These are phyloP conservation scores for Chamaecrista fasciculata DNA, from an alignment of 306 rosid genomes.

Conservation along the genomic window DNA sequence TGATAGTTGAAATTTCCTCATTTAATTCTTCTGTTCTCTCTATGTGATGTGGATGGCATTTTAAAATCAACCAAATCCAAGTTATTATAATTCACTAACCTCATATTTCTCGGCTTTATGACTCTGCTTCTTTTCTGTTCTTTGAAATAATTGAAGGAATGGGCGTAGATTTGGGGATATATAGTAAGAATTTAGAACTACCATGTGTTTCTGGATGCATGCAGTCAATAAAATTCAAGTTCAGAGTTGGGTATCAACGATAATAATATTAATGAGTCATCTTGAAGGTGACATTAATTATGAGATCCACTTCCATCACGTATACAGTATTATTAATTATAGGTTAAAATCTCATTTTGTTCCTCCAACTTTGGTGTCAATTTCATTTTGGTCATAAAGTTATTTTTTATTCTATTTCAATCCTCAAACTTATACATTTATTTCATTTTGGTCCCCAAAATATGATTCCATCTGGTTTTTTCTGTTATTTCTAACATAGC, in stretches of 20 bases:
- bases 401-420: no score
- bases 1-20: constrained; percentile 30
- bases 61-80: background rate
- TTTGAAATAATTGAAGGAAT: constrained; percentile 20
- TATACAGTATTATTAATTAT: background rate
- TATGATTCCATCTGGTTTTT: no score
- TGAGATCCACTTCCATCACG: background rate
- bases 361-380: no score
- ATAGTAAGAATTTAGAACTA: background rate
- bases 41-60: background rate
- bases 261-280: no score
- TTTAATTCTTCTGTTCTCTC: background rate
- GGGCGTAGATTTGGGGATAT: constrained; percentile 29
- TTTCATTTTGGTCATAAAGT: no score
- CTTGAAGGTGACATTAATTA: background rate
- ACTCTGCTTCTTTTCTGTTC: background rate
- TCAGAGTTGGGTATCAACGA: background rate
- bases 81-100: background rate
- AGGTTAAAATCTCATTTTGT: no score
- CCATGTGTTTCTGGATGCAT: background rate
- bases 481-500: no score
- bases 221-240: background rate
- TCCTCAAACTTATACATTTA: no score
- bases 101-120: background rate
- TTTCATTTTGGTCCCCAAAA: no score